Base-by-base conservation (phyloP, 2,329 filamentous ascomycete genomes). In the Coniochaeta ligniaria region DNA sequence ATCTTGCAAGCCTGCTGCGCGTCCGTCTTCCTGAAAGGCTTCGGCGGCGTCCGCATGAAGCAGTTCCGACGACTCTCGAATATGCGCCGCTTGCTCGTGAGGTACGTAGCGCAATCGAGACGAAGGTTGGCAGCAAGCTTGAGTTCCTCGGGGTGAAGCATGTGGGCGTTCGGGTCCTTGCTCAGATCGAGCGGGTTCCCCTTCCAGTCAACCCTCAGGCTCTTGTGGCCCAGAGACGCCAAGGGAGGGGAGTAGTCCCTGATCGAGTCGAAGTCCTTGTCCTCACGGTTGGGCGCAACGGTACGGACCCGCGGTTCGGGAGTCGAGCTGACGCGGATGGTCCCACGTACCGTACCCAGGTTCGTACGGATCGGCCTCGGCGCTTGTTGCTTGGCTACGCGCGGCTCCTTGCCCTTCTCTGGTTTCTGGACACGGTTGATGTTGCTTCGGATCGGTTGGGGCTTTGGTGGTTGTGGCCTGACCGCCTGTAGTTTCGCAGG, bases 1-100 rank as follows among this genome's bases (percentile, higher is more conserved):
- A 97, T 96, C 79, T 96, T 96, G 82, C 92, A 96, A n/a, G 91
- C 92, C 73, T 96, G 91, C 74, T 98, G 94, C 6, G 92, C 92
- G 71, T 96, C 91, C 1, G 94, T 98, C 83, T 96, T 96, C 72
- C 91, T 88, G 73, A 96, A 97, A 69, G 93, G 90, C 74, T 96
- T 95, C 71, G 83, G 83, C 12, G 47, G 47, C 47, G 47, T 28
- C 1, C 54, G 54, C 38, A 85, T 86, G 2, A 87, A 83, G 62
- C 83, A 84, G 58, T 89, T 84, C 36, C 94, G 83, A 45, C 91
- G 86, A 57, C 86, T 86, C 60, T 88, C 80, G 73, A 98, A 98
- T 70, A 98, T 94, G 62, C 92, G 88, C 61, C 94, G 88, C 81
- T 97, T 98, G 79, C 90, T 95, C 62, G 90, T 93, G 26, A 98